Evolutionary conservation across 352 stramenopile genomes (phyloP).

Genomic region (Aphanomyces astaci): DNA sequence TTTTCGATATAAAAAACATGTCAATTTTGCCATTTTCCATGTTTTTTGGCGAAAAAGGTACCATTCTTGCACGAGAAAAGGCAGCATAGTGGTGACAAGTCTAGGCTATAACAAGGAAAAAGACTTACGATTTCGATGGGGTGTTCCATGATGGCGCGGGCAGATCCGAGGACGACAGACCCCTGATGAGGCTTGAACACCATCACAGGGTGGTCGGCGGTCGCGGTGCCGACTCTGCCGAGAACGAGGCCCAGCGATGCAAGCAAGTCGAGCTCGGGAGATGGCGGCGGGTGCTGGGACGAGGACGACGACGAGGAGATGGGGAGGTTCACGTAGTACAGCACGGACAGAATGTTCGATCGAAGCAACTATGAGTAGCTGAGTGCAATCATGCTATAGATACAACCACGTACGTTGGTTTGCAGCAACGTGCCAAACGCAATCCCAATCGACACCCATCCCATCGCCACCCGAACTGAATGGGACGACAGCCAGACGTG

Average conservation of each 20-base stretch:
- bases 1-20: too few relatives aligned
- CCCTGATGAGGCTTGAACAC: neutral
- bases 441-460: constrained; percentile 9
- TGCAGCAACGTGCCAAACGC: constrained; percentile 6
- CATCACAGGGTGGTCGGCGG: constrained; percentile 19
- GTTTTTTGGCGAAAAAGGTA: too few relatives aligned
- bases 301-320: too few relatives aligned
- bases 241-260: neutral
- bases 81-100: too few relatives aligned
- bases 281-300: neutral
- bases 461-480: neutral
- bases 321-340: constrained; percentile 14
- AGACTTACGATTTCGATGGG: neutral
- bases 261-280: neutral
- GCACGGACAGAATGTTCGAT: constrained; percentile 13
- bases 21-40: too few relatives aligned
- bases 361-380: neutral
- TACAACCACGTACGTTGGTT: constrained; percentile 6
- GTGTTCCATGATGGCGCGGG: neutral
- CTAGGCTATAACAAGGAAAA: neutral
- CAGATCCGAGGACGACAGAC: neutral
- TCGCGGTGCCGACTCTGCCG: constrained; percentile 17
- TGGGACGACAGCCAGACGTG: neutral
- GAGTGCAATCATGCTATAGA: neutral
- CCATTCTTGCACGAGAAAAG: neutral